phyloP scores from a whole-genome alignment of 805 yeast species.

The Teunomyces cretensis region DNA sequence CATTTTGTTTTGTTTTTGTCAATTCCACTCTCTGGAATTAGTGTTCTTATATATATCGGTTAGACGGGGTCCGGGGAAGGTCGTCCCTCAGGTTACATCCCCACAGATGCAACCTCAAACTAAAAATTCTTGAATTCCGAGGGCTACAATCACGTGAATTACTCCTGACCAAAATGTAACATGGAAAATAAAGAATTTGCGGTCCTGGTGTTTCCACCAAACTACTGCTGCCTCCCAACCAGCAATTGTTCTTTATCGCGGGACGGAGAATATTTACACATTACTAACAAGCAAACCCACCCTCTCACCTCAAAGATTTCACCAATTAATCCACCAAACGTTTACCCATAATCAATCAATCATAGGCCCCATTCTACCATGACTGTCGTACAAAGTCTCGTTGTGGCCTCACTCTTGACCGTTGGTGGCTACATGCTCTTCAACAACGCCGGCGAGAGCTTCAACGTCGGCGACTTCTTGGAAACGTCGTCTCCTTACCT shows the following conservation, averaged over 20 bases:
- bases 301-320: neutral
- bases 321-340: neutral
- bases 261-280: no score
- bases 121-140: neutral
- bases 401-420: conserved; percentile 32
- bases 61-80: neutral
- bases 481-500: conserved; percentile 87
- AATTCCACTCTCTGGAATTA: no score
- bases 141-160: no score
- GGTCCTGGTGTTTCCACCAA: no score
- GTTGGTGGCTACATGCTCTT: conserved; percentile 67
- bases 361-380: conserved; percentile 7
- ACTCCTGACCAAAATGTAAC: neutral
- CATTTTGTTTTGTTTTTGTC: conserved; percentile 13
- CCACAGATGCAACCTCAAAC: neutral
- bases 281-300: neutral
- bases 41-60: neutral
- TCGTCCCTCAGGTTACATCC: conserved; percentile 1
- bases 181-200: no score
- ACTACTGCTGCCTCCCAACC: no score
- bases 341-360: conserved; percentile 1
- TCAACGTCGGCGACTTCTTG: conserved; percentile 87
- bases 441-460: conserved; percentile 89
- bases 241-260: neutral
- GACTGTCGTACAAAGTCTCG: conserved; percentile 21